Percentiles rank a stretch among this genome's conserved stretches.
Evolutionary conservation across 306 rosid species (phyloP).

Genomic region (Pueraria montana): DNA sequence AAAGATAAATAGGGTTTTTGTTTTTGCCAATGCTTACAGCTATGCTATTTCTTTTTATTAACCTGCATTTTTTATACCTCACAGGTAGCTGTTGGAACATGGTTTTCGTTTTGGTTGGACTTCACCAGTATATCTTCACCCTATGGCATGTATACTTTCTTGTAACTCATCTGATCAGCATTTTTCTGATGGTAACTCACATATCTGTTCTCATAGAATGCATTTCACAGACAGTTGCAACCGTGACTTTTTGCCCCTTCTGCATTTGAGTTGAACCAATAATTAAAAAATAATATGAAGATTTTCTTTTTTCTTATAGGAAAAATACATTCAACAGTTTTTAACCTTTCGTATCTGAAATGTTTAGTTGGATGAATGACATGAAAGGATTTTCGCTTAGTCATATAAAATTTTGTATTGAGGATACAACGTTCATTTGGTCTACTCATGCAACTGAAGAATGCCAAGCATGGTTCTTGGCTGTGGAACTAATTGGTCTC

Average conservation of each 20-base stretch:
- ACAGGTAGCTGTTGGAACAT: constrained; percentile 88
- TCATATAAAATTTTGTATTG: neutral
- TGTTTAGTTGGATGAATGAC: neutral
- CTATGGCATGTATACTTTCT: constrained; percentile 99
- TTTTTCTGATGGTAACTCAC: constrained; percentile 93
- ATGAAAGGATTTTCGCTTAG: constrained; percentile 6
- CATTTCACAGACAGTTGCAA: constrained; percentile 49
- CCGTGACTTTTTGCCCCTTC: constrained; percentile 39
- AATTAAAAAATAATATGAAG: constrained; percentile 8
- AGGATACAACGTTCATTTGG: neutral
- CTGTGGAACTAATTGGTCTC: too few species aligned
- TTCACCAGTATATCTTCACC: constrained; percentile 81
- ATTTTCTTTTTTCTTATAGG: neutral
- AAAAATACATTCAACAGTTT: constrained; percentile 6
- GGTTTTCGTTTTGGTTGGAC: constrained; percentile 91
- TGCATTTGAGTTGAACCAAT: constrained; percentile 39
- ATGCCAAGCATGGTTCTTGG: too few species aligned
- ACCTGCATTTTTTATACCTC: constrained; percentile 41
- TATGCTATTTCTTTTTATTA: constrained; percentile 25
- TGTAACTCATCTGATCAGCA: constrained; percentile 78
- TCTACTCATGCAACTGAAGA: too few species aligned
- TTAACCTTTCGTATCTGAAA: neutral
- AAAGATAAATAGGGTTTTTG: constrained; percentile 18
- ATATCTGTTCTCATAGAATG: constrained; percentile 66
- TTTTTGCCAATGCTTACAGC: neutral